Evolutionary conservation across 139 green algal species (phyloP), one percentile per base, ranked within the genome.

Genomic region (Closterium sp.): DNA sequence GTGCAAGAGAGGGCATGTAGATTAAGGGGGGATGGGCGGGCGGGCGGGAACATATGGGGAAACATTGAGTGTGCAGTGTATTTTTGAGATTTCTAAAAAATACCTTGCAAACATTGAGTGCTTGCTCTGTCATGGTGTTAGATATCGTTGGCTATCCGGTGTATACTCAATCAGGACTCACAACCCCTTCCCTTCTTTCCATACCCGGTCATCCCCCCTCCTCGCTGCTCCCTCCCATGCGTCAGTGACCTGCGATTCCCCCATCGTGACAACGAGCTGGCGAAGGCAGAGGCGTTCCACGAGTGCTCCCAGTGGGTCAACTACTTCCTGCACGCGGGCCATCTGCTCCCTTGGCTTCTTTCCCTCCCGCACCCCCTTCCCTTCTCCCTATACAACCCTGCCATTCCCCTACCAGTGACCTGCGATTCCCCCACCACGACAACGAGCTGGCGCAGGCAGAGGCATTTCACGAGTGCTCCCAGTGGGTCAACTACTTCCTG

Each of bases 401-500:
- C n/a, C n/a, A n/a, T n/a, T n/a, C n/a, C n/a, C n/a, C 69, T 86
- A 34, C 83, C 69, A 96, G 97, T 86, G 98, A 99, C 93, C 97
- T 99, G 35, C 95, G 95, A 88, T 99, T 99, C 93, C 98, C 98
- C 9, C 98, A 99, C 94, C 98, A 99, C 92, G 97, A 99, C 94
- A 99, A 99, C 93, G 97, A 99, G 96, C 95, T 99, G 23, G 98
- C 98, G 25, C 98, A 99, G 95, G 96, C 96, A 32, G 97, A 98
- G 92, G 97, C 97, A 0, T 96, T 95, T 90, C 97, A 96, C 94
- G 89, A 92, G 30, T 90, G 33, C 4, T 16, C 10, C 91, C 97
- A 99, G 96, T 99, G 97, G 98, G 97, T 99, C 64, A 98, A 99
- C 96, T 99, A 99, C 96, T 99, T 99, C 90, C 91, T 99, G 88